Base-by-base conservation (phyloP, 1,284 basidiomycete genomes). In the Ustilago shanxiensis region DNA sequence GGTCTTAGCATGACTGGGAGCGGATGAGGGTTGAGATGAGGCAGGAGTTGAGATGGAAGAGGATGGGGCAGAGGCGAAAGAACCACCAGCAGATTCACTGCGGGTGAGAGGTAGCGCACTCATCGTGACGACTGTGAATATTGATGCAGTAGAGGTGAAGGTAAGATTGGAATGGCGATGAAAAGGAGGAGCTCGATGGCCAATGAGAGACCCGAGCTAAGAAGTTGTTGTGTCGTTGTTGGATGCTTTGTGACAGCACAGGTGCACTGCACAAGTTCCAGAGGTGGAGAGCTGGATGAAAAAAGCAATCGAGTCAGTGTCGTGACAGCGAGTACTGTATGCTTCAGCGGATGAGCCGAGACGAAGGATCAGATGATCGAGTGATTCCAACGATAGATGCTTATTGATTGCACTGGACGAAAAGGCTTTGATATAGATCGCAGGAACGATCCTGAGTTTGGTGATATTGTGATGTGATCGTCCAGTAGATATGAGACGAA, bases 101-200 rank as follows among this genome's bases (percentile, higher is more conserved):
- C 66, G 63, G 62, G 51, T 51, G 31, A 75, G 60, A 14, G 72
- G 57, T 58, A 54, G 20, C 20, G 63, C 72, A 75, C 72, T 75
- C 72, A 75, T 75, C 64, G 66, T 67, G 66, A 56, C 57, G 22
- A n/a, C n/a, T n/a, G n/a, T n/a, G n/a, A n/a, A n/a, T 5, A 18
- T 29, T 35, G 29, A 41, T 35, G 52, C 14, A 5, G 31, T 47
- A 7, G 24, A 13, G 26, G 44, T 9, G 18, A 16, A 47, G 28
- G 22, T 47, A 29, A 18, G 31, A 6, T 33, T 33, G 31, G 3
- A 24, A 2, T 11, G 13, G n/a, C 20, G 29, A 31, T 41, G 29
- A 26, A 44, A 26, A 24, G n/a, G 18, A 7, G 18, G 41, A 20
- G 41, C 41, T 44, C 41, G n/a, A 44, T 20, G 11, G 41, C n/a